phyloP scores from a whole-genome alignment of 192 early-diverging fungal genomes.

The Linnemannia elongata region DNA sequence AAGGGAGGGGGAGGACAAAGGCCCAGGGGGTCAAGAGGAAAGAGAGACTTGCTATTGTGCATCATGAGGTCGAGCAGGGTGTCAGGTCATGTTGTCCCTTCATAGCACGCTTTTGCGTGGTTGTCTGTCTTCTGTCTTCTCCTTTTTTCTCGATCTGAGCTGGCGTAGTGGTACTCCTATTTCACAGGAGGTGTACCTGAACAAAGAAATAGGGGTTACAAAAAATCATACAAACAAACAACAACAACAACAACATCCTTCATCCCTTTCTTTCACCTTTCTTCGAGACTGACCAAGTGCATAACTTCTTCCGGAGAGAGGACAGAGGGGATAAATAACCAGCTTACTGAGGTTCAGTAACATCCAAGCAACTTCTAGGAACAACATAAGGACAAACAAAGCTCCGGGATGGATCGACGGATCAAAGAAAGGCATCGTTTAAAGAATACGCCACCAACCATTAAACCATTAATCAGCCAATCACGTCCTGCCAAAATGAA shows the following conservation, averaged over 20 bases:
- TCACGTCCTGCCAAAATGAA: not conserved
- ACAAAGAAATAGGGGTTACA: not conserved
- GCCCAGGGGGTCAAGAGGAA: not conserved
- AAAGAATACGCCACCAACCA: not conserved
- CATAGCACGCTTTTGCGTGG: not conserved
- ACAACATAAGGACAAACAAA: not conserved
- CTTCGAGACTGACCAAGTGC: not conserved
- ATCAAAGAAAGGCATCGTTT: not conserved
- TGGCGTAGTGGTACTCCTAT: not conserved
- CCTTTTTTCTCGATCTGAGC: not conserved
- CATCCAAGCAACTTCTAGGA: not conserved
- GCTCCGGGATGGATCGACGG: not conserved
- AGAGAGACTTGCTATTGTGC: not conserved
- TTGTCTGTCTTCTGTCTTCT: not conserved
- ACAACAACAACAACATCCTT: not conserved
- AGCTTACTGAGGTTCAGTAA: not conserved
- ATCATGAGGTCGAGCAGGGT: constrained; percentile 4
- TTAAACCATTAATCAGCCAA: not conserved
- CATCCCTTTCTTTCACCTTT: not conserved
- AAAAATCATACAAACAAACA: not conserved
- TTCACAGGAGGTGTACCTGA: not conserved
- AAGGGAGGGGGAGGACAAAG: not conserved
- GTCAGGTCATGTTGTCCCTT: not conserved
- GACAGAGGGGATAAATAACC: not conserved
- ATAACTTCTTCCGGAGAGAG: not conserved